Evolutionary conservation across 805 yeast species (phyloP).

Genomic region (Candida alai): DNA sequence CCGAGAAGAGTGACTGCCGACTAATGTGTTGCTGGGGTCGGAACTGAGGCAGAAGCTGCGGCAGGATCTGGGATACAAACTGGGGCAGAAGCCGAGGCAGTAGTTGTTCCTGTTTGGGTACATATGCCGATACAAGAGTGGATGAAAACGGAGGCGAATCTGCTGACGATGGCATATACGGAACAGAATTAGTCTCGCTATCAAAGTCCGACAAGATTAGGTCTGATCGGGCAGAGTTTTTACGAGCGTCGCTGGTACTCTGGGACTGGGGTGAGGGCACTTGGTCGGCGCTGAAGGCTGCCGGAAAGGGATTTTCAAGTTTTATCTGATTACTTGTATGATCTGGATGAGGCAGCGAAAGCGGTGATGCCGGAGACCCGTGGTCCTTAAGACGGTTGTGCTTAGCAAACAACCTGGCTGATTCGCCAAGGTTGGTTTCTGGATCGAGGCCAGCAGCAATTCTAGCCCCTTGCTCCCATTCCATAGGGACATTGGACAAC

Average conservation of each 20-base stretch:
- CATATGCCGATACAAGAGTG: conserved; percentile 6
- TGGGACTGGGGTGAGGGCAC: too few relatives aligned
- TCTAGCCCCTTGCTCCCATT: conserved; percentile 43
- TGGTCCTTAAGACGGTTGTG: conserved; percentile 15
- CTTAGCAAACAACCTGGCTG: conserved; percentile 31
- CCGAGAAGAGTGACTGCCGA: conserved; percentile 13
- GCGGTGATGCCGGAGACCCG: neutral
- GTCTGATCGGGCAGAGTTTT: too few relatives aligned
- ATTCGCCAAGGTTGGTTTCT: conserved; percentile 19
- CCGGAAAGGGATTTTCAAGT: too few relatives aligned
- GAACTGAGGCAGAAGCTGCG: too few relatives aligned
- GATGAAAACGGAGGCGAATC: conserved; percentile 8
- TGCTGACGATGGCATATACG: conserved; percentile 6
- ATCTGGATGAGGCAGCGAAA: neutral
- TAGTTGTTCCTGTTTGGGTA: too few relatives aligned
- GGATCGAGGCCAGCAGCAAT: conserved; percentile 36
- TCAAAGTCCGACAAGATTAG: too few relatives aligned
- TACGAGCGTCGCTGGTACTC: too few relatives aligned
- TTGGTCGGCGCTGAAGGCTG: too few relatives aligned
- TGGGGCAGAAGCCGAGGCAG: too few relatives aligned
- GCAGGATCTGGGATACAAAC: conserved; percentile 4
- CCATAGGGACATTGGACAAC: conserved; percentile 36
- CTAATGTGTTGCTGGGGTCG: conserved; percentile 5
- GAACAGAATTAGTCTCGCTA: conserved; percentile 19
- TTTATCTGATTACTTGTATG: too few relatives aligned